Conservation (phyloP, 306 rosid species). For the Potentilla sterilis region DNA sequence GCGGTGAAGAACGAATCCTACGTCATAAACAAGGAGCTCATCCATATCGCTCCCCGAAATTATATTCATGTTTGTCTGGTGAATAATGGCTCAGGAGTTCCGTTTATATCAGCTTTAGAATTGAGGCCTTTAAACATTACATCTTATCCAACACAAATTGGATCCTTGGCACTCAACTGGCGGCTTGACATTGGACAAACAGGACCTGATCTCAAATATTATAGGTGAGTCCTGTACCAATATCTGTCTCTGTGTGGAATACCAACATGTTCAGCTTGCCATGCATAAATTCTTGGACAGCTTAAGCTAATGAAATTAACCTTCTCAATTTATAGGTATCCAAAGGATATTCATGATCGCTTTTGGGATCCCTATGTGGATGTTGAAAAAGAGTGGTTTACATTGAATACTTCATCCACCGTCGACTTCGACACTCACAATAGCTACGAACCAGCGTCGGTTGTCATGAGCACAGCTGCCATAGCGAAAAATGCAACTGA, state of each 20-base stretch:
- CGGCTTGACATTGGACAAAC: not conserved
- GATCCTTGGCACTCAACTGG: not conserved
- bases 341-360: conserved; percentile 42
- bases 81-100: not conserved
- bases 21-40: conserved; percentile 30
- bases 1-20: conserved; percentile 5
- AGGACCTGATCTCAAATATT: not conserved
- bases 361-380: conserved; percentile 31
- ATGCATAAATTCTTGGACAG: no score
- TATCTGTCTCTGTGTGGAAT: not conserved
- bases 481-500: conserved; percentile 8
- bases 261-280: no score
- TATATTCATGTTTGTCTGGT: conserved; percentile 19
- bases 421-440: not conserved
- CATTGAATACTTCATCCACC: not conserved
- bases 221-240: not conserved
- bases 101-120: conserved; percentile 18
- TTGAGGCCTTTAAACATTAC: not conserved
- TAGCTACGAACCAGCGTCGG: conserved; percentile 15
- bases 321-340: no score
- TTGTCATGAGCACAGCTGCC: conserved; percentile 40
- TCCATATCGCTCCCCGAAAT: conserved; percentile 16
- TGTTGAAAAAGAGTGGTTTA: not conserved
- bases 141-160: not conserved
- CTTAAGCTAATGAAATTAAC: no score